Evolutionary conservation across 2,329 filamentous ascomycete species (phyloP).

Genomic region (Didymella lethalis): DNA sequence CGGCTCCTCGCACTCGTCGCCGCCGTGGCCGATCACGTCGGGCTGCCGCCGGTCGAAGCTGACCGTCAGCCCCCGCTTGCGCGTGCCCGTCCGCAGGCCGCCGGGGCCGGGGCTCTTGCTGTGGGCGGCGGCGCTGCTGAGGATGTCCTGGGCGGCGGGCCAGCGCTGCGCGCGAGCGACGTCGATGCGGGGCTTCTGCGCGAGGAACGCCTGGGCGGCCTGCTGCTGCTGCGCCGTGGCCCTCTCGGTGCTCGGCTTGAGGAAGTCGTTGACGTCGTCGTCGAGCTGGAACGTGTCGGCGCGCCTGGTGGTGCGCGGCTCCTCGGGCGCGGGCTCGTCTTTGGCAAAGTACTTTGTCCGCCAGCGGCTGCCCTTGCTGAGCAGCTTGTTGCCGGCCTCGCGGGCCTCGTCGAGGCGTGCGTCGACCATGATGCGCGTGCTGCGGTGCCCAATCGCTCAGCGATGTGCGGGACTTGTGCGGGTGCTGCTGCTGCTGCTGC

Average conservation of each 20-base stretch:
- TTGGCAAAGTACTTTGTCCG: conserved; percentile 59
- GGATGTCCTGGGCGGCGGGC: conserved; percentile 58
- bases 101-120: conserved; percentile 46
- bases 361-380: conserved; percentile 56
- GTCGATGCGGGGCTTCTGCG: conserved; percentile 56
- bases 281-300: conserved; percentile 44
- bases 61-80: conserved; percentile 74
- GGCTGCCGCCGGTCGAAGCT: conserved; percentile 76
- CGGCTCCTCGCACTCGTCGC: conserved; percentile 81
- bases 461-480: neutral
- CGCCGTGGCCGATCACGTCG: conserved; percentile 87
- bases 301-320: conserved; percentile 37
- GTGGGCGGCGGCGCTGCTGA: conserved; percentile 44
- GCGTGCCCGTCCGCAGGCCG: conserved; percentile 49
- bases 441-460: conserved; percentile 15
- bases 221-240: conserved; percentile 40
- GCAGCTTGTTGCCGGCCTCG: conserved; percentile 46
- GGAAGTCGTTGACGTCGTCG: conserved; percentile 65
- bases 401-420: conserved; percentile 28
- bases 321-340: conserved; percentile 46
- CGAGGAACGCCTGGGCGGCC: conserved; percentile 40
- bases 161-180: conserved; percentile 59
- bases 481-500: too few species aligned
- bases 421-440: conserved; percentile 40
- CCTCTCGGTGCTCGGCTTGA: conserved; percentile 61